These are phyloP conservation scores for Umbelopsis sp. DNA, from an alignment of 192 early-diverging fungal genomes.

Conservation along the genomic window DNA sequence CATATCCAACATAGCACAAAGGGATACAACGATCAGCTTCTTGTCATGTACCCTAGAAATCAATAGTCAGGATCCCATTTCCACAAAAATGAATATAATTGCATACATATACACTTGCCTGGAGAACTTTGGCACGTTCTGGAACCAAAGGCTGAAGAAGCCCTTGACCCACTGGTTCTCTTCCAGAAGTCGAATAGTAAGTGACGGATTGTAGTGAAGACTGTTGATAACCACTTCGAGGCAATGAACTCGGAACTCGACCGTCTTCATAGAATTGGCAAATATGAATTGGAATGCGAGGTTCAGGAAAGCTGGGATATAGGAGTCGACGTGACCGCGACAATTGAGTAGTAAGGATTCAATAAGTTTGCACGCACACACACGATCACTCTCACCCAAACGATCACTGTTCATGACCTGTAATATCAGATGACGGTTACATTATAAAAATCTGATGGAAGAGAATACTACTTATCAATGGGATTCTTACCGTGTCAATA, in stretches of 20 bases:
- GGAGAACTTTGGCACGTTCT: constrained; percentile 66
- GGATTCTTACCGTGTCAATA: constrained; percentile 67
- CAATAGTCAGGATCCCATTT: not conserved
- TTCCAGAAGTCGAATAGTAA: constrained; percentile 77
- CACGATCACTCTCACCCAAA: constrained; percentile 75
- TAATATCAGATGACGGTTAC: too few relatives aligned
- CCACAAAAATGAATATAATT: not conserved
- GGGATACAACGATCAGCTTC: constrained; percentile 80
- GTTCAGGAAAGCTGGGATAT: constrained; percentile 70
- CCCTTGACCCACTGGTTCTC: constrained; percentile 71
- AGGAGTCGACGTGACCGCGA: constrained; percentile 78
- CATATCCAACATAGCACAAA: constrained; percentile 72
- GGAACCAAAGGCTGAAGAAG: constrained; percentile 80
- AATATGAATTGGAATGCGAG: constrained; percentile 68
- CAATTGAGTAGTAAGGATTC: constrained; percentile 85
- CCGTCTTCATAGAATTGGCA: constrained; percentile 59
- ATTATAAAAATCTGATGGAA: too few relatives aligned
- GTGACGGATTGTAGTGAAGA: constrained; percentile 83
- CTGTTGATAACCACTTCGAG: constrained; percentile 85
- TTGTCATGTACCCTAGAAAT: constrained; percentile 84
- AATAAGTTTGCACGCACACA: constrained; percentile 80
- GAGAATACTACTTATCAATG: too few relatives aligned
- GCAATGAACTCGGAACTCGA: constrained; percentile 69
- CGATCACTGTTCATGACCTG: constrained; percentile 75
- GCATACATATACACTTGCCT: constrained; percentile 16